phyloP scores from a whole-genome alignment of 441 rosid genomes.

The Omphalea diandra region DNA sequence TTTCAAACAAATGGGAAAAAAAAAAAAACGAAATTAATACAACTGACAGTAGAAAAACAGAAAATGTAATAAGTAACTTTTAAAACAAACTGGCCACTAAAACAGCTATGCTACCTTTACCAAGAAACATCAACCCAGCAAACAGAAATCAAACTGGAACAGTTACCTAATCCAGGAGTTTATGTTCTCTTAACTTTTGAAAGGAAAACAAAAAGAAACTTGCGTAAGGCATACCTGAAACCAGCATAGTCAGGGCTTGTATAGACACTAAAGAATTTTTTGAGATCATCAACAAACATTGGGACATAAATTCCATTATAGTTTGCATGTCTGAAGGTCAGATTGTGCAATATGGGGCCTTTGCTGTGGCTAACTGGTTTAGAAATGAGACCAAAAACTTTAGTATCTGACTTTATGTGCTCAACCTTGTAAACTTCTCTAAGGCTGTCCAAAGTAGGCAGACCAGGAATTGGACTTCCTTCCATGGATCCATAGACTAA shows the following conservation, averaged over 20 bases:
- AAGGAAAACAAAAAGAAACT: too few species aligned
- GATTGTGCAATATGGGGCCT: conserved; percentile 52
- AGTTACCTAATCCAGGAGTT: too few species aligned
- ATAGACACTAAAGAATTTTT: conserved; percentile 41
- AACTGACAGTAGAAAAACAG: too few species aligned
- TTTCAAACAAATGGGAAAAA: background rate
- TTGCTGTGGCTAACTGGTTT: conserved; percentile 67
- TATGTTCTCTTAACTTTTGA: too few species aligned
- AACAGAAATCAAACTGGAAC: too few species aligned
- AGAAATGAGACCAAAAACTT: conserved; percentile 59
- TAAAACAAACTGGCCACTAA: too few species aligned
- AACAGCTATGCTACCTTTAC: too few species aligned
- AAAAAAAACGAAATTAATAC: too few species aligned
- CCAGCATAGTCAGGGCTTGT: conserved; percentile 56
- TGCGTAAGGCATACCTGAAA: conserved; percentile 60
- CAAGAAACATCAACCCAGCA: too few species aligned
- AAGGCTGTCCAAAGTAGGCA: conserved; percentile 50
- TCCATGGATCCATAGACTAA: conserved; percentile 56
- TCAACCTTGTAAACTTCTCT: conserved; percentile 48
- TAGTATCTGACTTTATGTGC: conserved; percentile 46
- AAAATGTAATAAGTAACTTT: too few species aligned
- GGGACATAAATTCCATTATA: conserved; percentile 58
- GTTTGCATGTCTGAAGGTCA: conserved; percentile 42
- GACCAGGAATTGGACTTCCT: conserved; percentile 48
- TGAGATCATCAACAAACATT: conserved; percentile 50